Percentiles rank a stretch among this genome's conserved stretches.
Evolutionary conservation across 176 grass and related monocot species (phyloP).

Genomic region (Lolium rigidum): DNA sequence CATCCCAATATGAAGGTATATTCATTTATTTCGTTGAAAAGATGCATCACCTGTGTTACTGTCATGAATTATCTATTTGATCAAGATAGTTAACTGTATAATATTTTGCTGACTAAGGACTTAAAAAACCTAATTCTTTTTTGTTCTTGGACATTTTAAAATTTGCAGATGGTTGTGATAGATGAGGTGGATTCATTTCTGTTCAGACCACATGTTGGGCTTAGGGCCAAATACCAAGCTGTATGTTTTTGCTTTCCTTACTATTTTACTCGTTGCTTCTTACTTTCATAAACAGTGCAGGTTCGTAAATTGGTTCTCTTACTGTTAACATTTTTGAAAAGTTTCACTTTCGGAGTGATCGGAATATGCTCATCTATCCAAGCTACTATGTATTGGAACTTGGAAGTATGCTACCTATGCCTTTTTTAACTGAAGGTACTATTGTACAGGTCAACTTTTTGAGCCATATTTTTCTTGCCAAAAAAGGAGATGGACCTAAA

Average conservation of each 20-base stretch:
- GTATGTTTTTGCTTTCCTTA: slow-evolving; percentile 62
- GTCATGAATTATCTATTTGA: slow-evolving; percentile 1
- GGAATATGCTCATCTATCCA: slow-evolving; percentile 22
- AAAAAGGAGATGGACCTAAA: slow-evolving; percentile 86
- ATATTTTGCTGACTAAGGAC: slow-evolving; percentile 35
- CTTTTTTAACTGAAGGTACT: slow-evolving; percentile 39
- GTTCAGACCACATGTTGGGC: slow-evolving; percentile 87
- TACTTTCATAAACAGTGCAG: background rate
- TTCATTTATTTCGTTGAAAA: background rate
- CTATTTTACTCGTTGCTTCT: slow-evolving; percentile 32
- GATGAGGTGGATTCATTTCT: slow-evolving; percentile 97
- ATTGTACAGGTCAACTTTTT: slow-evolving; percentile 88
- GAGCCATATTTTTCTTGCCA: slow-evolving; percentile 81
- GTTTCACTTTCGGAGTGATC: slow-evolving; percentile 17
- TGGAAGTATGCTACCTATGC: slow-evolving; percentile 9
- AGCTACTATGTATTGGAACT: background rate
- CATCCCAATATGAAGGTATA: slow-evolving; percentile 98
- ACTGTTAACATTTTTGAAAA: background rate
- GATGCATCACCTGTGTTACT: background rate
- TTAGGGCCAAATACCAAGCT: slow-evolving; percentile 93
- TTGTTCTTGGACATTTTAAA: slow-evolving; percentile 17
- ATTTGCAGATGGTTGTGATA: slow-evolving; percentile 87
- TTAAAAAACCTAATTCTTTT: background rate
- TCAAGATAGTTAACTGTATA: slow-evolving; percentile 23
- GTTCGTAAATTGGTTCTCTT: slow-evolving; percentile 25